Base-by-base conservation (phyloP, 1,284 basidiomycete species). In the Cerrena zonata region DNA sequence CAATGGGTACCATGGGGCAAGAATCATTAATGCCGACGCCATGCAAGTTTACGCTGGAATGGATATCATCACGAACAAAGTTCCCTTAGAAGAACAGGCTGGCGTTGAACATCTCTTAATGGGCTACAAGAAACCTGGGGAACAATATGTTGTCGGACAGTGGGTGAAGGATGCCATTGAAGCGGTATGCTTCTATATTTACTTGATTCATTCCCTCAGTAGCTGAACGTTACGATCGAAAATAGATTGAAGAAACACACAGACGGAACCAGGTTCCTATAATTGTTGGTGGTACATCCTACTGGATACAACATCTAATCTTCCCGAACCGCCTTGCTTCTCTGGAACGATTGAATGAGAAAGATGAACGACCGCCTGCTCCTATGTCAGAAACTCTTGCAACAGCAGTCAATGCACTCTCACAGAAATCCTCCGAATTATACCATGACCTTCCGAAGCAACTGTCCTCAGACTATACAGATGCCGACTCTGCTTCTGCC, bases 41-140 rank as follows among this genome's bases (percentile, higher is more conserved):
- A 99, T 99, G 94, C 96, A 99, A 69, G 86, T 94, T 13, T 99
- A 99, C 67, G 74, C 76, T n/a, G 94, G 95, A 0, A 77, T 99
- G 61, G 90, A 98, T 65, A 75, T 96, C 48, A 88, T 98, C 61
- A 99, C 96, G 19, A 99, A 99, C 70, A 99, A 99, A 70, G 81
- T 94, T 7, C 84, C 91, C 0, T 56, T 70, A 13, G 71, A 76
- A 25, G 94, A 99, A 68, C 85, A 80, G 67, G 74, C 78, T 40
- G 93, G 89, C 0, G 74, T 99, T 15, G 84, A 86, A 39, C 96
- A 99, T 71, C 84, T 91, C 55, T 76, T 98, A 10, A 86, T 99
- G 79, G 87, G 82, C 46, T 86, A 95, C 61, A 89, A 94, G 52
- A 70, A 82, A 23, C 91, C 93, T 1, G 87, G 86, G 0, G 80